Base-by-base conservation (phyloP, 768 basidiomycete genomes). In the Trametes sanguinea region DNA sequence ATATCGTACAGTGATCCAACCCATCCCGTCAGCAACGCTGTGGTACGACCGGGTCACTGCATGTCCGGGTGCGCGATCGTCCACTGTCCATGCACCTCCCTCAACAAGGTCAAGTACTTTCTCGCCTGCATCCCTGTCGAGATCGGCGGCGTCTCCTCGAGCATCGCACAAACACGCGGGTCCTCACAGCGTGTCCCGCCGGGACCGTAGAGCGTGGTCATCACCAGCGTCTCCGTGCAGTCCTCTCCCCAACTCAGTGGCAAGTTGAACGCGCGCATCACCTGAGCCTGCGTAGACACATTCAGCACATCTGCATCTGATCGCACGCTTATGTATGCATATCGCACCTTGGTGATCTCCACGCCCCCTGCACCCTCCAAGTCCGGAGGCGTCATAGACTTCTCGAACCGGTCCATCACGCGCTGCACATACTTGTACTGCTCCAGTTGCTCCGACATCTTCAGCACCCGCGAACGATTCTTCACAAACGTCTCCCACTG, bases 141-240 rank as follows among this genome's bases (percentile, higher is more conserved):
- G 2, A 81, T 80, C 37, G 64, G 65, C 9, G 73, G 74, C 6
- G 73, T 72, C 63, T 86, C 84, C 37, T 83, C 72, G 42, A 86
- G 70, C 77, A 86, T 78, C 44, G 75, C 77, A 14, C 80, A 65
- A 27, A 88, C 81, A 27, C 77, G 74, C 29, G 77, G 65, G 63
- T 88, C 82, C 69, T 80, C 78, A 57, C 72, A 75, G 32, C 80
- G 79, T 29, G 70, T 73, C 6, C 87, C 87, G 8, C 78, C 71
- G 32, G 80, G 78, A 2, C 89, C 89, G 66, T 89, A 90, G 54
- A 82, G 72, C 16, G 67, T 70, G 44, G 88, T 71, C 40, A 90
- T 80, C 9, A 58, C 50, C 51, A 85, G 71, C 6, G 81, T 83
- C 65, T 85, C 85, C 14, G 73, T 72, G 69, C 84, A 85, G 32